A percentile compares a stretch with the other conserved stretches of the same genome.
Evolutionary conservation across 371 early-diverging fungal species (phyloP).

Genomic region (Rhizopus sp.): DNA sequence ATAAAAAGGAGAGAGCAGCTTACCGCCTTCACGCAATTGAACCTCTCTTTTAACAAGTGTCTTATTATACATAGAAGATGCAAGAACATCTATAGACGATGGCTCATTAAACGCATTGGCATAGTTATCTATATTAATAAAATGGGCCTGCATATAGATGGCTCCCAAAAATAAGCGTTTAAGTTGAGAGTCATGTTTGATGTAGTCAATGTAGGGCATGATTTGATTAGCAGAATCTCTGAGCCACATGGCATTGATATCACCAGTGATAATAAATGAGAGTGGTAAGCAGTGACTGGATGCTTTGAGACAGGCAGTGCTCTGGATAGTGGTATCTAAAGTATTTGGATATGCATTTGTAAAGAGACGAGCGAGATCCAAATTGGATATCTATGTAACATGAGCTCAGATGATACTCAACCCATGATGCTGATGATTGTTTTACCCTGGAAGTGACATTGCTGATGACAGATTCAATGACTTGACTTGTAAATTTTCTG

Average conservation of each 20-base stretch:
- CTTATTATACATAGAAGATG: background rate
- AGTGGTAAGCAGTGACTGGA: slow-evolving; percentile 33
- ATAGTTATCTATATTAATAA: slow-evolving; percentile 49
- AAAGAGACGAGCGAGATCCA: slow-evolving; percentile 57
- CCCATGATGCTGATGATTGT: slow-evolving; percentile 4
- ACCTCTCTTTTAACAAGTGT: slow-evolving; percentile 1
- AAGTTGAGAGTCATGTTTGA: slow-evolving; percentile 37
- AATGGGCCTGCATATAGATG: slow-evolving; percentile 59
- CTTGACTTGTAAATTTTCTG: slow-evolving; percentile 41
- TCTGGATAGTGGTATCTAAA: slow-evolving; percentile 59
- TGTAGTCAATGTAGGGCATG: slow-evolving; percentile 54
- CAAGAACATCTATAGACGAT: slow-evolving; percentile 6
- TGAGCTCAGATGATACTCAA: too few species aligned
- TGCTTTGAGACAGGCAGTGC: slow-evolving; percentile 25
- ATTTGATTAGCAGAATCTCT: slow-evolving; percentile 71
- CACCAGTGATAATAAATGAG: slow-evolving; percentile 66
- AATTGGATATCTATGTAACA: slow-evolving; percentile 34
- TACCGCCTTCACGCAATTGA: slow-evolving; percentile 17
- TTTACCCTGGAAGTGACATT: slow-evolving; percentile 42
- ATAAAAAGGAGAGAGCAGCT: background rate
- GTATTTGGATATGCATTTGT: slow-evolving; percentile 60
- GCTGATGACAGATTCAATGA: slow-evolving; percentile 40
- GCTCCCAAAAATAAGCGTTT: slow-evolving; percentile 50
- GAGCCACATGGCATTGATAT: slow-evolving; percentile 72
- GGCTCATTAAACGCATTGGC: slow-evolving; percentile 56